phyloP scores from a whole-genome alignment of 345 rosid species.

The Balakata baccata region DNA sequence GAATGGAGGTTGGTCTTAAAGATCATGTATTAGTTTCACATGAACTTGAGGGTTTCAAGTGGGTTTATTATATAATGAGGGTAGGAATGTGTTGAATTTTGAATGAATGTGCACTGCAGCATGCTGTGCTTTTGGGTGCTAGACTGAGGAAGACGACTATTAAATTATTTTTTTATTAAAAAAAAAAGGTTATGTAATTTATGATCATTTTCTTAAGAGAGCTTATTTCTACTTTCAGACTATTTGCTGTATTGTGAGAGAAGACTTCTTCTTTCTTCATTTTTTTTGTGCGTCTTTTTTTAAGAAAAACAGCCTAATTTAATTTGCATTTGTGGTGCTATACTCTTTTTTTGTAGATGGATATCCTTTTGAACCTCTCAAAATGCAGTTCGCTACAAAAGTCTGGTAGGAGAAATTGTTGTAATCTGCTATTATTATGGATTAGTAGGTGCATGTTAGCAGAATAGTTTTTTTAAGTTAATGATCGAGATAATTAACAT shows the following conservation, averaged over 20 bases:
- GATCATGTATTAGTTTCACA: not conserved
- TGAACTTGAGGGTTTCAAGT: not conserved
- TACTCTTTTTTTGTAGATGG: constrained; percentile 66
- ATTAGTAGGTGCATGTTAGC: constrained; percentile 6
- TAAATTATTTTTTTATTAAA: not conserved
- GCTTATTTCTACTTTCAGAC: not conserved
- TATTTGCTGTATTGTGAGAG: not conserved
- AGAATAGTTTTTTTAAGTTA: not conserved
- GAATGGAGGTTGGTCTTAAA: not conserved
- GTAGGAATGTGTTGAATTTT: constrained; percentile 4
- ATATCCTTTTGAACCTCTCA: constrained; percentile 99
- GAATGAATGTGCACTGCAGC: not conserved
- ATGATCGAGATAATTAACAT: not conserved
- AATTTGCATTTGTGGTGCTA: constrained; percentile 9
- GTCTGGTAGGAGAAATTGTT: constrained; percentile 67
- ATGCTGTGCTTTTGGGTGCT: not conserved
- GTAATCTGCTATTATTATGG: not conserved
- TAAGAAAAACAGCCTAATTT: not conserved
- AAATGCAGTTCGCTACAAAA: constrained; percentile 93
- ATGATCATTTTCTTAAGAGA: not conserved
- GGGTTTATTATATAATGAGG: not conserved
- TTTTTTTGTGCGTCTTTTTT: not conserved
- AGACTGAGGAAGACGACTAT: not conserved
- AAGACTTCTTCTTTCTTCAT: not conserved
- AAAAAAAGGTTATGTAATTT: not conserved